Percentiles rank a stretch among this genome's conserved stretches.
Conservation (phyloP, 2,329 filamentous ascomycete species). For the Metarhizium humberi region DNA sequence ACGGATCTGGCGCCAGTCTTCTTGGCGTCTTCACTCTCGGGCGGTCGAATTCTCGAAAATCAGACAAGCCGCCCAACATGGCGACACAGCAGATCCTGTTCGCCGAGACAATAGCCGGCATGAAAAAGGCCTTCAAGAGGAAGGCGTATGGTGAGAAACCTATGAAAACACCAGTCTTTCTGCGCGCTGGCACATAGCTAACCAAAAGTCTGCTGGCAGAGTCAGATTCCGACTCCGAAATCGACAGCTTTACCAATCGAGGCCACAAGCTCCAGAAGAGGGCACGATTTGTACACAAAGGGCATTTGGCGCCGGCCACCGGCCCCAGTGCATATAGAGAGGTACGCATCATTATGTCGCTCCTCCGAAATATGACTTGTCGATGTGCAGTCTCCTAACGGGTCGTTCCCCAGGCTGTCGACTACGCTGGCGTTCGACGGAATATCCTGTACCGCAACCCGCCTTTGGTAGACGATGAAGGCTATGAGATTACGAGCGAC, state of each 20-base stretch:
- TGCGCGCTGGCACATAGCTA: conserved; percentile 8
- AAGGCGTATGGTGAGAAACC: conserved; percentile 46
- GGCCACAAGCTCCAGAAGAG: conserved; percentile 72
- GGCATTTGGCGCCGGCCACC: conserved; percentile 56
- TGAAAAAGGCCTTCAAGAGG: conserved; percentile 59
- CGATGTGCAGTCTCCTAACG: background rate
- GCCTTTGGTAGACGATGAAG: conserved; percentile 64
- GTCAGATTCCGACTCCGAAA: conserved; percentile 67
- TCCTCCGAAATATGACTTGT: conserved; percentile 3
- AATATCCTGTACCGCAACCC: conserved; percentile 68
- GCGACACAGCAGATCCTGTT: conserved; percentile 51
- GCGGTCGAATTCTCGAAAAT: background rate
- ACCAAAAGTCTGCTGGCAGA: conserved; percentile 37
- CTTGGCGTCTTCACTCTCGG: background rate
- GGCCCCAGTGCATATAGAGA: conserved; percentile 64
- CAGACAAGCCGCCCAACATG: conserved; percentile 19
- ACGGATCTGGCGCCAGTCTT: background rate
- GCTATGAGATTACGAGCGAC: conserved; percentile 65
- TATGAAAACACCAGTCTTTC: conserved; percentile 3
- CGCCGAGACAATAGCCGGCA: conserved; percentile 56
- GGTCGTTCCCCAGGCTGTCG: conserved; percentile 44
- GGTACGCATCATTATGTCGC: conserved; percentile 32
- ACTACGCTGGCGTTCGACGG: conserved; percentile 64
- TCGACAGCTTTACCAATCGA: conserved; percentile 62
- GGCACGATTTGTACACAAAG: conserved; percentile 61